Evolutionary conservation across 805 yeast genomes (phyloP).

Genomic region (Maudiozyma turicensis): DNA sequence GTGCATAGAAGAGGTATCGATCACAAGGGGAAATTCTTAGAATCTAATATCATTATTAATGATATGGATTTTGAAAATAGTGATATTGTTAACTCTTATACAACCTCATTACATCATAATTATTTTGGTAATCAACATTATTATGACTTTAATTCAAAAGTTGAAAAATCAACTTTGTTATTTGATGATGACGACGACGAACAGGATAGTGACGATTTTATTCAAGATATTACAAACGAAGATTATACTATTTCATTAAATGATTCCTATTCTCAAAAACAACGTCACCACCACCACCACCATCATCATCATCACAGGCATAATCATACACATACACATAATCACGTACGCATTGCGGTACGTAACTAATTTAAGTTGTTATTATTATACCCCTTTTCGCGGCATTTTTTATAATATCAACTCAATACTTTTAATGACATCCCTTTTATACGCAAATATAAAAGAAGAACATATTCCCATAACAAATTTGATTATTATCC

Average conservation of each 20-base stretch:
- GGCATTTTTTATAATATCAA: neutral
- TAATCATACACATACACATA: slow-evolving; percentile 1
- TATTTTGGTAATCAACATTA: neutral
- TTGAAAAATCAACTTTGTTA: neutral
- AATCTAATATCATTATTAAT: slow-evolving; percentile 16
- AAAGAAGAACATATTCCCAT: no score
- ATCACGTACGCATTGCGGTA: neutral
- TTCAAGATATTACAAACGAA: neutral
- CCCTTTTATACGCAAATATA: no score
- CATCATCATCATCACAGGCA: neutral
- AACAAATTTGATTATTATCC: no score
- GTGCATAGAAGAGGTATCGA: slow-evolving; percentile 23
- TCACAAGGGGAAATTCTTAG: slow-evolving; percentile 12
- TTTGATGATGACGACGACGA: neutral
- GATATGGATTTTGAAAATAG: slow-evolving; percentile 5
- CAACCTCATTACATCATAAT: neutral
- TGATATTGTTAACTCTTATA: neutral
- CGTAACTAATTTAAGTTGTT: neutral
- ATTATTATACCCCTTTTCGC: neutral
- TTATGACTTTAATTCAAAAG: neutral
- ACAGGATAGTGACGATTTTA: neutral
- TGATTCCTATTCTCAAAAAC: neutral
- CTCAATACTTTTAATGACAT: neutral
- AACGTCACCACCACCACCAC: neutral
- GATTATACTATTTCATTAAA: neutral